phyloP scores from a whole-genome alignment of 2,329 filamentous ascomycete species.

The Tolypocladium paradoxum region DNA sequence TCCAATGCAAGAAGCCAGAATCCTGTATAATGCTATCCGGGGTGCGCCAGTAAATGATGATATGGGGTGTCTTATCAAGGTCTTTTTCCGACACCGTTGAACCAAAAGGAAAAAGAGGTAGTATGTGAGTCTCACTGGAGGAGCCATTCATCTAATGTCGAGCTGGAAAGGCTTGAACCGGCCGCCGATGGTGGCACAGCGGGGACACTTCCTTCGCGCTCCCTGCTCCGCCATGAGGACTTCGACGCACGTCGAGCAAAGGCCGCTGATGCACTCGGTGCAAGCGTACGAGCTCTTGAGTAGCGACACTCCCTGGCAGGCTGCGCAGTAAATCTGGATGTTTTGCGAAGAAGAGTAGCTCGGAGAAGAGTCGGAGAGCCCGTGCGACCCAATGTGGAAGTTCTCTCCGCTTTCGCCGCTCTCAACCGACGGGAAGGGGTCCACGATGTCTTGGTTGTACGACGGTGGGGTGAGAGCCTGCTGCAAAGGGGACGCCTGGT shows the following conservation, averaged over 20 bases:
- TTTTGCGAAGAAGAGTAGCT: slow-evolving; percentile 61
- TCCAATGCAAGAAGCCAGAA: neutral
- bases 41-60: neutral
- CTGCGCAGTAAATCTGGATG: slow-evolving; percentile 87
- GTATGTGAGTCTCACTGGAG: neutral
- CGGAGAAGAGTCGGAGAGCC: slow-evolving; percentile 59
- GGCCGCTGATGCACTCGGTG: slow-evolving; percentile 89
- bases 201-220: slow-evolving; percentile 65
- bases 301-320: slow-evolving; percentile 66
- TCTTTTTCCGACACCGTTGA: neutral
- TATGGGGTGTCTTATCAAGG: neutral
- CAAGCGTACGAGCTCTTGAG: slow-evolving; percentile 84
- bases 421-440: slow-evolving; percentile 86
- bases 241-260: slow-evolving; percentile 82
- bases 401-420: slow-evolving; percentile 61
- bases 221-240: slow-evolving; percentile 67
- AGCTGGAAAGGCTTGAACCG: slow-evolving; percentile 79
- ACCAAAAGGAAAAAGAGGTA: neutral
- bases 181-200: slow-evolving; percentile 68
- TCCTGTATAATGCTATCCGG: neutral
- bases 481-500: slow-evolving; percentile 83
- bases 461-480: slow-evolving; percentile 79
- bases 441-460: slow-evolving; percentile 54
- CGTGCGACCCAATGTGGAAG: slow-evolving; percentile 58
- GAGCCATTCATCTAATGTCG: slow-evolving; percentile 41